Conservation (phyloP, 1,284 basidiomycete genomes). For the Pseudozyma sp. region DNA sequence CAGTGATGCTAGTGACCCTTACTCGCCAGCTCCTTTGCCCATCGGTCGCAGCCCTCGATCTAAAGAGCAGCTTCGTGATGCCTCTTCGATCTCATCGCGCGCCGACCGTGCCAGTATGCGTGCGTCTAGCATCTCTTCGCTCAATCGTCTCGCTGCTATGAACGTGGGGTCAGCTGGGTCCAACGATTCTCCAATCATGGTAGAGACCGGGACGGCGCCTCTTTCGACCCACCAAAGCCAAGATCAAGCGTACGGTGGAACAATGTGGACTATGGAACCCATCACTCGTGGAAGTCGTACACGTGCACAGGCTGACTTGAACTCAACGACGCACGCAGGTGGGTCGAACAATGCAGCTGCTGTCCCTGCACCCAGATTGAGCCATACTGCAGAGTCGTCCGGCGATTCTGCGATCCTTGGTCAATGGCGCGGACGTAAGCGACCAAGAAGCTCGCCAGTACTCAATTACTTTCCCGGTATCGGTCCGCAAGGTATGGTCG, state of each 20-base stretch:
- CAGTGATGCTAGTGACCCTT: slow-evolving; percentile 32
- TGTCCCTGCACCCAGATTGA: not conserved
- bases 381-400: not conserved
- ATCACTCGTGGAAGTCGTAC: not conserved
- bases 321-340: not conserved
- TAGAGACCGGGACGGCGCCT: not conserved
- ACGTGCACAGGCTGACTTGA: not conserved
- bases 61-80: slow-evolving; percentile 32
- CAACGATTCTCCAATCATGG: not conserved
- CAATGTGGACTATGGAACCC: not conserved
- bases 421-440: slow-evolving; percentile 29
- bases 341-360: not conserved
- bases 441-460: slow-evolving; percentile 35
- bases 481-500: slow-evolving; percentile 15
- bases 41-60: slow-evolving; percentile 39
- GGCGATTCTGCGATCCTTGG: slow-evolving; percentile 7
- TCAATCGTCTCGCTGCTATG: slow-evolving; percentile 24
- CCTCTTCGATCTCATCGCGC: slow-evolving; percentile 27
- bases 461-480: slow-evolving; percentile 6
- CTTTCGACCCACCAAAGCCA: slow-evolving; percentile 3
- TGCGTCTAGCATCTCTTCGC: slow-evolving; percentile 26
- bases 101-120: slow-evolving; percentile 21
- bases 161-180: slow-evolving; percentile 4
- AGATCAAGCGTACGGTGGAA: not conserved
- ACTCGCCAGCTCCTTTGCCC: slow-evolving; percentile 36